A percentile compares a stretch with the other conserved stretches of the same genome.
Conservation (phyloP, 495 filamentous ascomycete genomes). For the Podospora anserina region DNA sequence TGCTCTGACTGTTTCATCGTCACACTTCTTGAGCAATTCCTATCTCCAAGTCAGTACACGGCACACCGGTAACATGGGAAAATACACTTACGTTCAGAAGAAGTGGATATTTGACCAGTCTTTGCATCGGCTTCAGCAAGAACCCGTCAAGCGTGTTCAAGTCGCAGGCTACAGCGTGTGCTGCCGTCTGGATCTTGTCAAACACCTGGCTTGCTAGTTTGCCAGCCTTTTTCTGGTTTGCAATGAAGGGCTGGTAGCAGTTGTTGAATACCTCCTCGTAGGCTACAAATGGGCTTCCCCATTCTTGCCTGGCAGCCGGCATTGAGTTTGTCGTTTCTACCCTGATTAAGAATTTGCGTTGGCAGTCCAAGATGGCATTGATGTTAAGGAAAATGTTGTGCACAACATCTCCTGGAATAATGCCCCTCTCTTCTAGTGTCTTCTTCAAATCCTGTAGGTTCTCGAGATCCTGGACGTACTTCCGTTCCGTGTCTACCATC, state of each 20-base stretch:
- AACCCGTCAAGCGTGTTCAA: constrained; percentile 77
- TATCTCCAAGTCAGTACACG: constrained; percentile 33
- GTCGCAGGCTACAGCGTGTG: constrained; percentile 55
- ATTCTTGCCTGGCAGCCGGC: constrained; percentile 75
- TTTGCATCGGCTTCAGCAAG: constrained; percentile 93
- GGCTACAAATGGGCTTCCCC: constrained; percentile 80
- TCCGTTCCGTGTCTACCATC: constrained; percentile 87
- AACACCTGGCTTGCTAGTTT: constrained; percentile 59
- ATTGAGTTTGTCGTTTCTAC: constrained; percentile 92
- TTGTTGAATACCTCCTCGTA: constrained; percentile 77
- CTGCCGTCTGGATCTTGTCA: constrained; percentile 54
- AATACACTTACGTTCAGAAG: constrained; percentile 70
- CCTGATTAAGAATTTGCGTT: constrained; percentile 87
- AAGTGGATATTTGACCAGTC: constrained; percentile 89
- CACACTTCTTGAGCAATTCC: constrained; percentile 82
- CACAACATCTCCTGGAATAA: constrained; percentile 82
- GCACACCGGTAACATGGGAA: constrained; percentile 6
- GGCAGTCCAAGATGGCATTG: constrained; percentile 90
- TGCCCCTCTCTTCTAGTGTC: constrained; percentile 77
- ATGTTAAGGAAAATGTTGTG: constrained; percentile 96
- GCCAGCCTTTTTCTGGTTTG: constrained; percentile 77
- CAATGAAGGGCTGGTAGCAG: constrained; percentile 88
- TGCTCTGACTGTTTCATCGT: constrained; percentile 61
- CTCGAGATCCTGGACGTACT: constrained; percentile 97
- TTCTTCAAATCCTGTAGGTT: constrained; percentile 92